These are phyloP conservation scores for Coffea canephora DNA, from an alignment of 257 asterid genomes.

Conservation along the genomic window DNA sequence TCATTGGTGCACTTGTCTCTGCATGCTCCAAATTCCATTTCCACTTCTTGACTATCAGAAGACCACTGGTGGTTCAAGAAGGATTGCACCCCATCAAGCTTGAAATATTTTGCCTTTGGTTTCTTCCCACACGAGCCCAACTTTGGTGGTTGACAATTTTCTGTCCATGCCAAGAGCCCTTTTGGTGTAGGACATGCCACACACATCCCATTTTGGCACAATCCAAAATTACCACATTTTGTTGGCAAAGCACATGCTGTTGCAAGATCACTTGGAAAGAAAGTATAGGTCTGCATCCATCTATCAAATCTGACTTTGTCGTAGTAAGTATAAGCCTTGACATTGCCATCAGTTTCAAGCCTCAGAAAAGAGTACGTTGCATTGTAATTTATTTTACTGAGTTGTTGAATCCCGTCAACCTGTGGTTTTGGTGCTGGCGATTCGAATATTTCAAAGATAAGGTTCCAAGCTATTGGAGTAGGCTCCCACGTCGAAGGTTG, in stretches of 20 bases:
- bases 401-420: background rate
- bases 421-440: background rate
- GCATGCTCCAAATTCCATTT: constrained; percentile 21
- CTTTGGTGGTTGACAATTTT: constrained; percentile 17
- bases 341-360: constrained; percentile 23
- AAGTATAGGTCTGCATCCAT: constrained; percentile 20
- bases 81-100: constrained; percentile 18
- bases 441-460: background rate
- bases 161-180: constrained; percentile 25
- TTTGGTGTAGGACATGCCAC: constrained; percentile 25
- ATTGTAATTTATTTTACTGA: constrained; percentile 4
- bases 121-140: constrained; percentile 6
- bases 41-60: constrained; percentile 23
- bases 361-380: constrained; percentile 18
- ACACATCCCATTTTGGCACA: constrained; percentile 25
- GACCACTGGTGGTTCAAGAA: constrained; percentile 17
- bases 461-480: background rate
- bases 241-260: constrained; percentile 23
- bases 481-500: background rate
- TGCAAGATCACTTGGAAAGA: background rate
- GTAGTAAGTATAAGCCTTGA: constrained; percentile 21
- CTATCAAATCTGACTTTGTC: constrained; percentile 10
- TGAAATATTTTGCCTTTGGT: constrained; percentile 9
- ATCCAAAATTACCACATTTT: constrained; percentile 20
- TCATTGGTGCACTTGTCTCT: constrained; percentile 19